phyloP scores from a whole-genome alignment of 768 basidiomycete species.

The Boletus reticulatus region DNA sequence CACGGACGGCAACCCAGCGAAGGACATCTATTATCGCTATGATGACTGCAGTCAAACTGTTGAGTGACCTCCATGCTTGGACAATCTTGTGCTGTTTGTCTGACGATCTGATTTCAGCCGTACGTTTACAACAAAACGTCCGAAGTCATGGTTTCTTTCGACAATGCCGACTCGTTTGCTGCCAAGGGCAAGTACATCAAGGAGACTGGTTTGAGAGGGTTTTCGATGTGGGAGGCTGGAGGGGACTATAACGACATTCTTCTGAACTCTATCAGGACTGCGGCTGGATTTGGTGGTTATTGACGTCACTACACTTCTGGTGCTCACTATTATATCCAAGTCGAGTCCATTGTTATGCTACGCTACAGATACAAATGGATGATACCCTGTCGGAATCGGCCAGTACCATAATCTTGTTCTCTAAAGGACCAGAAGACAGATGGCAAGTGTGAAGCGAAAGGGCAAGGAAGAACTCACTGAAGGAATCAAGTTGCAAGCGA shows the following conservation, averaged over 20 bases:
- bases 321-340: no score
- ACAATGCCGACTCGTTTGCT: conserved; percentile 55
- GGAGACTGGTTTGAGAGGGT: conserved; percentile 51
- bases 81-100: not conserved
- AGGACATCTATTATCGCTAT: conserved; percentile 52
- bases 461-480: no score
- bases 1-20: conserved; percentile 22
- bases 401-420: no score
- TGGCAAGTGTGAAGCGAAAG: no score
- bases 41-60: conserved; percentile 75
- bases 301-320: no score
- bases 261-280: conserved; percentile 51
- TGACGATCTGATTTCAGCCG: conserved; percentile 41
- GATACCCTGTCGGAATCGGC: no score
- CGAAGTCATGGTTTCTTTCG: conserved; percentile 62
- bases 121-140: conserved; percentile 59
- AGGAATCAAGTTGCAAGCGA: no score
- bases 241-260: conserved; percentile 61
- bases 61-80: conserved; percentile 20
- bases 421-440: no score
- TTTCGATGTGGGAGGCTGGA: conserved; percentile 70
- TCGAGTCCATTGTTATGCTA: no score
- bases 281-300: conserved; percentile 4
- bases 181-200: conserved; percentile 64
- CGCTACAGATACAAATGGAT: no score